A percentile compares a stretch with the other conserved stretches of the same genome.
Evolutionary conservation across 73 alveolate genomes (phyloP).

Genomic region (Breviolum minutum): DNA sequence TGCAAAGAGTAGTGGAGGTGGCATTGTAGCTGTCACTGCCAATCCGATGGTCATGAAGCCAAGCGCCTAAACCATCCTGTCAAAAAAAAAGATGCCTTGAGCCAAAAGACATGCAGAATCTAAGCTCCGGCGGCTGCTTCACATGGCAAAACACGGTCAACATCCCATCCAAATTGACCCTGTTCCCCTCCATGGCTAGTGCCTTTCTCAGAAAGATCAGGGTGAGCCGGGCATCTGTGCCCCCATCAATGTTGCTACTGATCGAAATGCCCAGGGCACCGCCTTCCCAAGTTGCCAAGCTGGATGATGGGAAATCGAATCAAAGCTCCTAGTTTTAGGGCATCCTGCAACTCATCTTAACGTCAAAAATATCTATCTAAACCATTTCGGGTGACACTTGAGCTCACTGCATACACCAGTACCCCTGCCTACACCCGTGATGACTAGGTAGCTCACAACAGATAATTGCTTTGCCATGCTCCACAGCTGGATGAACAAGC

Average conservation of each 20-base stretch:
- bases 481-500: slow-evolving; percentile 61
- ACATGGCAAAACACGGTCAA: no score
- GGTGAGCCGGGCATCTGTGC: neutral
- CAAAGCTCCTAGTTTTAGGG: neutral
- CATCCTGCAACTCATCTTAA: neutral
- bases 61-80: no score
- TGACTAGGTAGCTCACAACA: slow-evolving; percentile 38
- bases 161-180: no score
- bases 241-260: slow-evolving; percentile 52
- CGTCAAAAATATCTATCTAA: neutral
- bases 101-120: no score
- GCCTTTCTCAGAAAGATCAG: slow-evolving; percentile 44
- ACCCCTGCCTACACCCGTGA: slow-evolving; percentile 54
- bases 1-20: no score
- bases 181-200: no score
- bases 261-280: slow-evolving; percentile 31
- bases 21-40: no score
- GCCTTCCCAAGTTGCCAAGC: neutral
- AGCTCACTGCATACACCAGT: neutral
- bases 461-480: slow-evolving; percentile 22
- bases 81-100: no score
- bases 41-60: no score
- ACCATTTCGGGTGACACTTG: no score
- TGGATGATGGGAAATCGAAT: neutral
- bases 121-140: no score